Conservation (phyloP, 805 yeast genomes). For the Saturnispora besseyi region DNA sequence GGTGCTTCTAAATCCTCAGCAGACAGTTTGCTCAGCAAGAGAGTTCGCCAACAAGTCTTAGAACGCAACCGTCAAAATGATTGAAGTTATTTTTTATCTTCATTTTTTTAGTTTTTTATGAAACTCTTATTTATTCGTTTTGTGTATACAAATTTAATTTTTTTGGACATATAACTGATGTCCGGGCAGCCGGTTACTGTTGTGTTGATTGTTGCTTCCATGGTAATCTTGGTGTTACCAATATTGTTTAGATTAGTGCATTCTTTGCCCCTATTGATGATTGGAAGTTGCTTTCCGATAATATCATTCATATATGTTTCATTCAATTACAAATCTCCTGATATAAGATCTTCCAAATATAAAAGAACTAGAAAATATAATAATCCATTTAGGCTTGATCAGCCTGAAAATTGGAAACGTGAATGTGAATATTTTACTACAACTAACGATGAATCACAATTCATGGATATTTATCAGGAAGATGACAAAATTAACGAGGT, state of each 20-base stretch:
- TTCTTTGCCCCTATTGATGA: constrained; percentile 6
- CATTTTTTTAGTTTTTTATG: background rate
- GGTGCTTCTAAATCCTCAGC: constrained; percentile 4
- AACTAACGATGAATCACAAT: constrained; percentile 10
- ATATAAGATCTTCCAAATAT: background rate
- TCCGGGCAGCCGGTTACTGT: background rate
- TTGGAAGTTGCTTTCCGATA: constrained; percentile 17
- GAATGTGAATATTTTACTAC: constrained; percentile 15
- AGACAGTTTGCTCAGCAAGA: constrained; percentile 9
- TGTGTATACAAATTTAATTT: background rate
- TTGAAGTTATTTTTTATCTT: background rate
- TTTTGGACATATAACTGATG: background rate
- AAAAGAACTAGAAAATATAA: background rate
- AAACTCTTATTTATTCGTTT: background rate
- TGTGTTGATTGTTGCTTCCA: background rate
- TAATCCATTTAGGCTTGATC: constrained; percentile 19
- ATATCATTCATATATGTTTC: background rate
- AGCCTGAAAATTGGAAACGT: constrained; percentile 24
- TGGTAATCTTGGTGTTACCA: constrained; percentile 7
- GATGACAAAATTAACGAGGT: constrained; percentile 46
- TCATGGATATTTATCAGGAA: constrained; percentile 31
- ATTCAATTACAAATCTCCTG: background rate
- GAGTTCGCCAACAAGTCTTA: constrained; percentile 21
- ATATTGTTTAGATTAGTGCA: constrained; percentile 5
- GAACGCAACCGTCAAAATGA: constrained; percentile 18